Percentiles rank a stretch among this genome's conserved stretches.
Evolutionary conservation across 495 filamentous ascomycete genomes (phyloP).

Genomic region (Cudoniella acicularis): DNA sequence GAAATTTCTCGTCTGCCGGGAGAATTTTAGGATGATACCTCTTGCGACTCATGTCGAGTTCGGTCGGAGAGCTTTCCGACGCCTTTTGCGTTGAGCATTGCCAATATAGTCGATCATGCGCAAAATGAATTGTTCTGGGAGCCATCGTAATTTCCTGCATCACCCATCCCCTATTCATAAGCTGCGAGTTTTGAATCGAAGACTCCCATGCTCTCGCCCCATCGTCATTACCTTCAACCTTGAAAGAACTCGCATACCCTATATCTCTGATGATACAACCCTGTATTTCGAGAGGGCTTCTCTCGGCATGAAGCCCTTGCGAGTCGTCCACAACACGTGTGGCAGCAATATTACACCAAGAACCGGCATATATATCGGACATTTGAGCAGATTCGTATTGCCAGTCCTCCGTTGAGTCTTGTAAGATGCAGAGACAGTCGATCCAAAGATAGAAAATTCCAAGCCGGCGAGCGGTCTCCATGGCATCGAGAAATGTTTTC

Average conservation of each 20-base stretch:
- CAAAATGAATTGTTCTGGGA: not conserved
- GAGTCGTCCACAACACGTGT: not conserved
- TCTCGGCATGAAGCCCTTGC: not conserved
- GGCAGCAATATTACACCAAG: not conserved
- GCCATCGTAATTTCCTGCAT: not conserved
- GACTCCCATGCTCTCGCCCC: not conserved
- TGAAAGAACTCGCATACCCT: not conserved
- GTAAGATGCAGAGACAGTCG: not conserved
- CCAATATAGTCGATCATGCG: not conserved
- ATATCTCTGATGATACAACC: not conserved
- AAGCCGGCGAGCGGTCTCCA: not conserved
- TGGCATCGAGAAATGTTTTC: not conserved
- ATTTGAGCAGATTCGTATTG: not conserved
- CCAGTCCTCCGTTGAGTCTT: not conserved
- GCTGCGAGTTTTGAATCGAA: not conserved
- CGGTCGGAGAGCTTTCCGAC: not conserved
- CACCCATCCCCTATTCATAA: not conserved
- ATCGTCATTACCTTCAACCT: not conserved
- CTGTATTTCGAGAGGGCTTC: not conserved
- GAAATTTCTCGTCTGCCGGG: not conserved
- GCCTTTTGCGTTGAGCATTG: not conserved
- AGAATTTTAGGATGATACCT: not conserved
- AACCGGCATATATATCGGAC: not conserved
- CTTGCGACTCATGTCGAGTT: not conserved
- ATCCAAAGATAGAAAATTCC: not conserved